Percentiles rank a stretch among this genome's conserved stretches.
Evolutionary conservation across 2,329 filamentous ascomycete species (phyloP).

Genomic region (Elsinoe fawcettii): DNA sequence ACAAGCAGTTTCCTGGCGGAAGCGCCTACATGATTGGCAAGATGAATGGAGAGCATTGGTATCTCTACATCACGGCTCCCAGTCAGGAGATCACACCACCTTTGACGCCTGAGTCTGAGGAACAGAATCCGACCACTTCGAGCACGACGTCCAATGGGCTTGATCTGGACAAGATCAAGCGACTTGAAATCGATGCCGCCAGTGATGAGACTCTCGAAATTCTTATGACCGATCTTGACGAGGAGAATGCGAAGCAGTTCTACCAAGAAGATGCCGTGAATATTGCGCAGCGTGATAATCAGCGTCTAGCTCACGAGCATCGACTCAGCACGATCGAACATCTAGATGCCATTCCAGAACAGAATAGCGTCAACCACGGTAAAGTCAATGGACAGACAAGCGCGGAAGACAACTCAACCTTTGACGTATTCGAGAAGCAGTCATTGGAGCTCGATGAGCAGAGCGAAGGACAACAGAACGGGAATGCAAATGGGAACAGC

Average conservation of each 20-base stretch:
- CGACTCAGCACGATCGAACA: conserved; percentile 53
- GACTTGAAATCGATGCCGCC: conserved; percentile 35
- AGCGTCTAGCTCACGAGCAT: conserved; percentile 57
- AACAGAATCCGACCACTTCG: conserved; percentile 45
- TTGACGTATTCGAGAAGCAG: conserved; percentile 77
- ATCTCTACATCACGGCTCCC: conserved; percentile 90
- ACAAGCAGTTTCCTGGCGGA: conserved; percentile 82
- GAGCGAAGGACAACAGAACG: conserved; percentile 44
- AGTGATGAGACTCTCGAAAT: conserved; percentile 70
- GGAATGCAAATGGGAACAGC: neutral
- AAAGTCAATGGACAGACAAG: conserved; percentile 25
- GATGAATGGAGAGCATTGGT: conserved; percentile 99
- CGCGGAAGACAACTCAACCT: conserved; percentile 41
- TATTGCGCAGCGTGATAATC: conserved; percentile 75
- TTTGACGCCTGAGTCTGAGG: conserved; percentile 56
- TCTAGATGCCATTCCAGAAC: conserved; percentile 52
- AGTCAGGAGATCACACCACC: conserved; percentile 73
- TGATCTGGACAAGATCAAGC: conserved; percentile 10
- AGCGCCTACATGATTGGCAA: conserved; percentile 99
- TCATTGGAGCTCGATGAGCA: conserved; percentile 55
- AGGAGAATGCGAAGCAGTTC: conserved; percentile 59
- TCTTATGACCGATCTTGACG: conserved; percentile 61
- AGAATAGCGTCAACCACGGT: conserved; percentile 33
- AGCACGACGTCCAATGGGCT: conserved; percentile 22
- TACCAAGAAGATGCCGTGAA: conserved; percentile 76